These are phyloP conservation scores for Aspergillus luchuensis DNA, from an alignment of 2,329 filamentous ascomycete species.

Conservation along the genomic window DNA sequence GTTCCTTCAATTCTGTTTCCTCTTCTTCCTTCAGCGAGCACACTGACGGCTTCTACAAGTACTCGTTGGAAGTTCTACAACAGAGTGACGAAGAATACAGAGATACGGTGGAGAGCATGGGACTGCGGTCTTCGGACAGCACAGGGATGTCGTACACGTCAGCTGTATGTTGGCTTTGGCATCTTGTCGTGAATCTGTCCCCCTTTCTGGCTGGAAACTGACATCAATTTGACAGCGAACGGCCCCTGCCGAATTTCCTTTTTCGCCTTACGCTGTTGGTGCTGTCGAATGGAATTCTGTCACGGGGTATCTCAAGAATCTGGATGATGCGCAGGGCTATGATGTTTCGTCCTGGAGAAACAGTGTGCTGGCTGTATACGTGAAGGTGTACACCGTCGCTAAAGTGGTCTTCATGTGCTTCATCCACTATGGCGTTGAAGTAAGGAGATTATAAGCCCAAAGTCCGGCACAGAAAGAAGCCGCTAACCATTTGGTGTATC, in stretches of 20 bases:
- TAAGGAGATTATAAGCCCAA: slow-evolving; percentile 19
- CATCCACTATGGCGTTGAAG: slow-evolving; percentile 38
- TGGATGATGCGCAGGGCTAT: slow-evolving; percentile 24
- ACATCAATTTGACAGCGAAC: background rate
- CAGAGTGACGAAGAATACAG: slow-evolving; percentile 8
- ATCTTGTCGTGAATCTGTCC: background rate
- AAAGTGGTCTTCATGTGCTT: slow-evolving; percentile 39
- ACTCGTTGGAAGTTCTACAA: slow-evolving; percentile 24
- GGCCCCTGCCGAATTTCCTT: slow-evolving; percentile 20
- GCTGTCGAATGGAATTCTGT: slow-evolving; percentile 34
- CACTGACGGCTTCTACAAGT: slow-evolving; percentile 26
- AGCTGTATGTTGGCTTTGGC: slow-evolving; percentile 20
- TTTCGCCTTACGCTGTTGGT: slow-evolving; percentile 35
- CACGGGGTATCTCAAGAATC: slow-evolving; percentile 12
- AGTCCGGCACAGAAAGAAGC: background rate
- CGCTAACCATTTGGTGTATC: background rate
- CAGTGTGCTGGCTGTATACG: slow-evolving; percentile 33
- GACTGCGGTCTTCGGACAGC: slow-evolving; percentile 18
- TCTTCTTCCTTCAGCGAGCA: slow-evolving; percentile 18
- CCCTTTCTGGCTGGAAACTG: background rate
- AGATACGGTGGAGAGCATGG: background rate
- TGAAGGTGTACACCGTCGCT: slow-evolving; percentile 39
- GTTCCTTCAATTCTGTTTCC: background rate
- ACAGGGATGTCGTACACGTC: slow-evolving; percentile 24
- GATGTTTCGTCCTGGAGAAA: slow-evolving; percentile 27